Evolutionary conservation across 202 grass and related monocot genomes (phyloP), one percentile per base, ranked within the genome.

Genomic region (Bolboschoenoplectus hybrid): DNA sequence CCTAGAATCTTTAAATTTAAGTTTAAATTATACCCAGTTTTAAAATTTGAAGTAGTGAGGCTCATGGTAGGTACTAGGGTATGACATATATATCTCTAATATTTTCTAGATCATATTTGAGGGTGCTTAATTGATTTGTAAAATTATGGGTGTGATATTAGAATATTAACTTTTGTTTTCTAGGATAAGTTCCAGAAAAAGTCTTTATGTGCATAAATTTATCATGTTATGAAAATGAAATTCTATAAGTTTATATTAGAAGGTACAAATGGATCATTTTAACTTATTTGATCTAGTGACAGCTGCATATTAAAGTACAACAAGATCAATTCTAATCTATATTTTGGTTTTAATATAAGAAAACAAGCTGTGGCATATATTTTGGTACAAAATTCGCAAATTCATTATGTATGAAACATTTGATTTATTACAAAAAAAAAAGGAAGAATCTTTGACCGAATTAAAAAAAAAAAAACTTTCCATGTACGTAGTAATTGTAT

Each of bases 21-120:
- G 39, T 17, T 45, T 70, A 45, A 74, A 20, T 51, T 74, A 75
- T 75, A 2, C 5, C 36, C 10, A 52, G 26, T 76, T 35, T 40
- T 76, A 26, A 36, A 75, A 2, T 35, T 26, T 74, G 45, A 74
- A 75, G 71, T 75, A 52, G 20, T 76, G 72, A 50, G 3, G 39
- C 38, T 75, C 7, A 46, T 20, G 17, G n/a, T 50, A 74, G 70
- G 44, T 74, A 9, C 69, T 49, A 47, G 8, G 12, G 10, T 74
- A 50, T 26, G 35, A 6, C 12, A 67, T 62, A 62, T 62, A 1
- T 19, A 1, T 62, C 1, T 61, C 2, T 7, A 1, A 7, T 39
- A 40, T 67, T 4, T 67, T 67, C 19, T 36, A 66, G 64, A 39
- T 36, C 9, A 40, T 39, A 67, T 39, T 10, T 39, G 12, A 41